Percentiles rank a stretch among this genome's conserved stretches.
phyloP scores from a whole-genome alignment of 148 eudicot species.

The Pouteria glomerata region DNA sequence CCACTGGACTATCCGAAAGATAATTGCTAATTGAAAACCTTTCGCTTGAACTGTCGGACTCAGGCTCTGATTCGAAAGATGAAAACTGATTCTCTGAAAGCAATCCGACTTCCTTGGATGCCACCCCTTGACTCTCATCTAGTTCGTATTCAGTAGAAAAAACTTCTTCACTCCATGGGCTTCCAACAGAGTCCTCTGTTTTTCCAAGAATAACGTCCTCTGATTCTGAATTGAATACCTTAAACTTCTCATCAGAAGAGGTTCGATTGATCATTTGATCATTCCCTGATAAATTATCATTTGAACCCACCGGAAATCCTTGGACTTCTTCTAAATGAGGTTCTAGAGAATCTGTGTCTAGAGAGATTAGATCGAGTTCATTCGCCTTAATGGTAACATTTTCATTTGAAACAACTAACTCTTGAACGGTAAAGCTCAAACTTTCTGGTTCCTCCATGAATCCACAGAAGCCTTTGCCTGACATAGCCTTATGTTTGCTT shows the following conservation, averaged over 20 bases:
- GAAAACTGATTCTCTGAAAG: slow-evolving; percentile 11
- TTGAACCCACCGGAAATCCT: background rate
- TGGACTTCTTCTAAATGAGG: background rate
- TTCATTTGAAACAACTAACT: slow-evolving; percentile 37
- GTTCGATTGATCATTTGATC: background rate
- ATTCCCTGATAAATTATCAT: background rate
- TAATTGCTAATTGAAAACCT: slow-evolving; percentile 9
- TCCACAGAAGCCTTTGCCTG: slow-evolving; percentile 42
- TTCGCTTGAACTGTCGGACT: slow-evolving; percentile 22
- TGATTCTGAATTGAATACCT: slow-evolving; percentile 6
- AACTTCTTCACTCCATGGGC: background rate
- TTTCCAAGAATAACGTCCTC: slow-evolving; percentile 16
- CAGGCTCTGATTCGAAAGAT: slow-evolving; percentile 13
- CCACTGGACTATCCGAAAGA: background rate
- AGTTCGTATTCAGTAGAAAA: slow-evolving; percentile 9
- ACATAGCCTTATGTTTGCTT: slow-evolving; percentile 44
- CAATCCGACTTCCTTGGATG: slow-evolving; percentile 21
- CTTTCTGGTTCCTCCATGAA: slow-evolving; percentile 49
- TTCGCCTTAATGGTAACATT: no score
- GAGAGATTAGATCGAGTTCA: background rate
- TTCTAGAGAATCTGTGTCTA: background rate
- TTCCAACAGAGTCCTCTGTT: slow-evolving; percentile 12
- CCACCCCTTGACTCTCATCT: slow-evolving; percentile 2
- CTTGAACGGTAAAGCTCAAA: slow-evolving; percentile 48
- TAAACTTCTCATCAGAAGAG: background rate